A percentile compares a stretch with the other conserved stretches of the same genome.
Conservation (phyloP, 2,329 filamentous ascomycete species). For the Aureobasidium sp. region DNA sequence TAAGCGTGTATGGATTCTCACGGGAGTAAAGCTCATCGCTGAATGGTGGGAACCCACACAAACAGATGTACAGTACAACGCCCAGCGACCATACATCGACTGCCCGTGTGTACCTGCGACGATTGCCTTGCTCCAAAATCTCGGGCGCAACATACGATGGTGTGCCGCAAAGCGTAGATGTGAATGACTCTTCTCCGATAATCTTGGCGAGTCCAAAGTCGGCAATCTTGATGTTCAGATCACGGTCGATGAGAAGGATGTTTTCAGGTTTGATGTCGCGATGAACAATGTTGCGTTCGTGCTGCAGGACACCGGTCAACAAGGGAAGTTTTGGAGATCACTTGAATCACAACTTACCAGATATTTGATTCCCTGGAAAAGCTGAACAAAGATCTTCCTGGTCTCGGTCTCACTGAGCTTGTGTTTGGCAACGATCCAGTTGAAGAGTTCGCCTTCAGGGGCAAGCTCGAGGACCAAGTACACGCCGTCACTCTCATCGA, state of each 20-base stretch:
- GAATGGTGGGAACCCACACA: slow-evolving; percentile 95
- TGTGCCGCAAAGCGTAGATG: slow-evolving; percentile 91
- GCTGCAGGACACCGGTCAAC: slow-evolving; percentile 45
- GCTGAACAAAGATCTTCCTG: slow-evolving; percentile 78
- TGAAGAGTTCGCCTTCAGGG: slow-evolving; percentile 90
- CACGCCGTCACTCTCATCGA: slow-evolving; percentile 82
- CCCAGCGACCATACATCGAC: slow-evolving; percentile 96
- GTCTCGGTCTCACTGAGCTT: slow-evolving; percentile 80
- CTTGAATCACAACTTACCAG: slow-evolving; percentile 53
- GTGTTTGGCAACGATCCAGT: slow-evolving; percentile 83
- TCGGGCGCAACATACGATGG: slow-evolving; percentile 87
- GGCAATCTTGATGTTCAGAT: slow-evolving; percentile 81
- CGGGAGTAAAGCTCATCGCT: slow-evolving; percentile 78
- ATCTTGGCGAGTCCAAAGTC: slow-evolving; percentile 98
- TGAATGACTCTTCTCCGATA: slow-evolving; percentile 96
- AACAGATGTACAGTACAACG: slow-evolving; percentile 95
- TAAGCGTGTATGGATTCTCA: slow-evolving; percentile 79
- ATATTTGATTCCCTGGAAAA: slow-evolving; percentile 93
- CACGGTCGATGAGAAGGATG: slow-evolving; percentile 79
- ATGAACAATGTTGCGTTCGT: slow-evolving; percentile 95
- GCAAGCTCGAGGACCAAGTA: slow-evolving; percentile 89
- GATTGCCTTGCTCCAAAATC: slow-evolving; percentile 73
- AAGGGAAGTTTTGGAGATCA: neutral
- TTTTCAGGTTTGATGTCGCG: slow-evolving; percentile 98
- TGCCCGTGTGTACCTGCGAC: slow-evolving; percentile 85